Base-by-base conservation (phyloP, 2,329 filamentous ascomycete species). In the Alternaria atra region DNA sequence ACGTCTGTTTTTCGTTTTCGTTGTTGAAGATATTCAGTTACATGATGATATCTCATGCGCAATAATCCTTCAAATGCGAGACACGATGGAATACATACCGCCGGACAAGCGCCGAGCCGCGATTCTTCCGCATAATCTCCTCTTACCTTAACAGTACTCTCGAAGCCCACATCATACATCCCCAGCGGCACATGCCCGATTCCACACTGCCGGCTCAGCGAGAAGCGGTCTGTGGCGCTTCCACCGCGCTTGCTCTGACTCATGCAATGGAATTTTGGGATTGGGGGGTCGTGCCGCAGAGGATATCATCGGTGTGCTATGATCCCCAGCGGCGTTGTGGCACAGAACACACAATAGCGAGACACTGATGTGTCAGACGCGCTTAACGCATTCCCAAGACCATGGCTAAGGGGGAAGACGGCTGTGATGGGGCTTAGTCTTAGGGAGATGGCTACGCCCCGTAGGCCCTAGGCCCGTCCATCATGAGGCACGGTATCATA, bases 31-130 rank as follows among this genome's bases (percentile, higher is more conserved):
- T n/a, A 6, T 20, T 50, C 13, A 20, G 32, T 37, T 23, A 25
- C 46, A 20, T 37, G 46, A 20, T 37, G 46, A 27, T 20, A 34
- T 35, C 10, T 25, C 46, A 17, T 35, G 32, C 37, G 20, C 23
- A 48, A 35, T 2, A 20, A 37, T 50, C 46, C 46, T 50, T 50
- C 20, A 12, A 12, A 50, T 23, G 23, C 32, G 13, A 30, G 32
- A 35, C 46, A 35, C 30, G 17, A 50, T 35, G 32, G 46, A 35
- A 25, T 37, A 42, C 39, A 50, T 50, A 50, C 13, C 32, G 46
- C 46, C 46, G 46, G 30, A 50, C 25, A 30, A 50, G 46, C 46
- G 32, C 46, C 46, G 46, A 50, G 46, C 46, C 46, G 46, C 46
- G 46, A 37, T 30, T 50, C 32, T 50, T 35, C 20, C 46, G 46